Evolutionary conservation across 2,329 filamentous ascomycete species (phyloP).

Genomic region (Ophiocordyceps polyrhachis-furcata): DNA sequence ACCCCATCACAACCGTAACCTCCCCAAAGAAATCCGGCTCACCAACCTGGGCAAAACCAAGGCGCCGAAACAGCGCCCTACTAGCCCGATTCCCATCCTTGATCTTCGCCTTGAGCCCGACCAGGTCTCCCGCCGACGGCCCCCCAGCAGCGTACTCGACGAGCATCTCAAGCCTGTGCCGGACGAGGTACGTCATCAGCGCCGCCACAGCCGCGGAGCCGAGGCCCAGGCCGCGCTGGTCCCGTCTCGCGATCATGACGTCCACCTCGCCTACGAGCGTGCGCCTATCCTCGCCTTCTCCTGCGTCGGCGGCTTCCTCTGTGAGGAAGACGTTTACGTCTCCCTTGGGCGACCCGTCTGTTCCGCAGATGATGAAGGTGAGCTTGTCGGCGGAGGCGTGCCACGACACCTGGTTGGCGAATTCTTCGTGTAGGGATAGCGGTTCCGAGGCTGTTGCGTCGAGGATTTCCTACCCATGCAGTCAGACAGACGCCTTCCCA

Average conservation of each 20-base stretch:
- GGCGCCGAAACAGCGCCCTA: slow-evolving; percentile 27
- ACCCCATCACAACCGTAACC: slow-evolving; percentile 27
- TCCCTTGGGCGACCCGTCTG: slow-evolving; percentile 43
- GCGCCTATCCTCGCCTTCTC: slow-evolving; percentile 14
- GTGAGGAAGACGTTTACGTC: slow-evolving; percentile 78
- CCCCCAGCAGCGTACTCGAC: slow-evolving; percentile 15
- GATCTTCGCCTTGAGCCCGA: slow-evolving; percentile 40
- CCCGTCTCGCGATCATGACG: slow-evolving; percentile 58
- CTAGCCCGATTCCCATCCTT: slow-evolving; percentile 35
- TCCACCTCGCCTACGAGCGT: slow-evolving; percentile 53
- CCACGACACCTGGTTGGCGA: slow-evolving; percentile 83
- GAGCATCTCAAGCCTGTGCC: slow-evolving; percentile 34
- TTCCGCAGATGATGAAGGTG: slow-evolving; percentile 70
- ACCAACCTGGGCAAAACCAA: slow-evolving; percentile 33
- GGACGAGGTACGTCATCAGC: slow-evolving; percentile 50
- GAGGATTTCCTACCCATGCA: slow-evolving; percentile 63
- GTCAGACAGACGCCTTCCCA: no score
- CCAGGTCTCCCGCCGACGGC: no score
- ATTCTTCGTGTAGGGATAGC: slow-evolving; percentile 63
- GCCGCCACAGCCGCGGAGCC: slow-evolving; percentile 46
- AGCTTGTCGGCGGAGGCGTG: slow-evolving; percentile 66
- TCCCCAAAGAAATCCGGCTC: slow-evolving; percentile 42
- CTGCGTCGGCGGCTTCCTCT: slow-evolving; percentile 34
- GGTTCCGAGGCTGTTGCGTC: slow-evolving; percentile 76
- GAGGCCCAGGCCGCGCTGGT: slow-evolving; percentile 40